Evolutionary conservation across 768 basidiomycete genomes (phyloP).

Genomic region (Psilocybe cubensis): DNA sequence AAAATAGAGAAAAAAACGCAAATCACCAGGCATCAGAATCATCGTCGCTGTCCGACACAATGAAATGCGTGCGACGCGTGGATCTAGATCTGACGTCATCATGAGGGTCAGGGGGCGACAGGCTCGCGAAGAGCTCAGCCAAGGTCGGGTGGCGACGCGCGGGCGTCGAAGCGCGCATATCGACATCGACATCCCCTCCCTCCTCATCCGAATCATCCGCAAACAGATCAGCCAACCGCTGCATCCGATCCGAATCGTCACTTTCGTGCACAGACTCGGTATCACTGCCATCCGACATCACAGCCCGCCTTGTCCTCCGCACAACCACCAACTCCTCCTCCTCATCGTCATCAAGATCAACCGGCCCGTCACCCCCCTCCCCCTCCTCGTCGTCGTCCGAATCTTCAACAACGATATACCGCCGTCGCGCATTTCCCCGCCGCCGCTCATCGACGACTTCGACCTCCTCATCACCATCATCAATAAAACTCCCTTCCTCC

Average conservation of each 20-base stretch:
- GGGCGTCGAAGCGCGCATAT: no score
- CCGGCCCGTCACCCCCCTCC: background rate
- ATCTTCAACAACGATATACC: background rate
- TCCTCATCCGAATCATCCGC: no score
- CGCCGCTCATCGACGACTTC: constrained; percentile 1
- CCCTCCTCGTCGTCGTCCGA: background rate
- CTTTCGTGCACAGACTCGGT: background rate
- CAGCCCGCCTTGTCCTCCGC: background rate
- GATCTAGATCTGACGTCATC: no score
- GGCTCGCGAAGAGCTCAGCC: no score
- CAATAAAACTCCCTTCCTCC: constrained; percentile 22
- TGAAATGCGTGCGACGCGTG: no score
- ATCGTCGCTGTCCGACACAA: no score
- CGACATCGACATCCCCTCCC: no score
- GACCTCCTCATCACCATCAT: constrained; percentile 11
- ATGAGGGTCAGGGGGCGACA: no score
- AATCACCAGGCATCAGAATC: no score
- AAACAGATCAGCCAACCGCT: background rate
- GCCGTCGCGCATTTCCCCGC: background rate
- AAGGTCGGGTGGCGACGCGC: no score
- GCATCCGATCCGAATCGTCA: background rate
- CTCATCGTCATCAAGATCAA: background rate
- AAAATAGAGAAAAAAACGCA: no score
- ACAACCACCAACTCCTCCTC: no score
- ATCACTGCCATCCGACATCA: background rate